Conservation (phyloP, 495 filamentous ascomycete genomes). For the Trichoderma virens region DNA sequence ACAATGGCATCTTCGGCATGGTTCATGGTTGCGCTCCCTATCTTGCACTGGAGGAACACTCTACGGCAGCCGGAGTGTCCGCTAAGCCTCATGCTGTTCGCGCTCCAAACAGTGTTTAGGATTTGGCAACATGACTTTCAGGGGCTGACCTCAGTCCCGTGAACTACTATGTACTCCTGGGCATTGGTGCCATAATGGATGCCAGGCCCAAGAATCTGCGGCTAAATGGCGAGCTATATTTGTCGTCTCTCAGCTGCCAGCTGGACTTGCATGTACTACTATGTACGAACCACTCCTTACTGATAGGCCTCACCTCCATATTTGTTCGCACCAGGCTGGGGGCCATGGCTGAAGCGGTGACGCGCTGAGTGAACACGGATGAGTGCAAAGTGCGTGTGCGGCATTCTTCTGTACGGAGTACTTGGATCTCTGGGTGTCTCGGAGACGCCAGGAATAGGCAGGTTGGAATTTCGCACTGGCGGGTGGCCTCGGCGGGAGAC, state of each 20-base stretch:
- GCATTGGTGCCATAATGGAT: neutral
- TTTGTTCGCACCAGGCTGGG: neutral
- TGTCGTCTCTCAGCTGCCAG: neutral
- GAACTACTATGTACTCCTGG: too few relatives aligned
- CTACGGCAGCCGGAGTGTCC: neutral
- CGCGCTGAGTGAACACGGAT: neutral
- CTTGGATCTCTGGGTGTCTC: neutral
- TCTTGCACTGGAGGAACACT: neutral
- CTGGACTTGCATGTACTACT: neutral
- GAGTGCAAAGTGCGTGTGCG: neutral
- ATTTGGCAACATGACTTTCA: too few relatives aligned
- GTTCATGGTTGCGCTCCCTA: neutral
- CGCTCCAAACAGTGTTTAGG: too few relatives aligned
- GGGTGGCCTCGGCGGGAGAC: neutral
- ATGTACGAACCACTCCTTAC: neutral
- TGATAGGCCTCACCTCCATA: neutral
- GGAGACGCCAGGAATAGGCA: neutral
- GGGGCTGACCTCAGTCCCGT: too few relatives aligned
- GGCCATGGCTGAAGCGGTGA: neutral
- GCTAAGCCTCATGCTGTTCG: neutral
- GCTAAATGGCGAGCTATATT: neutral
- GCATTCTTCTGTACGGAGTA: neutral
- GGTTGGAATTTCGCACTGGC: conserved; percentile 2
- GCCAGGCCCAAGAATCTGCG: neutral
- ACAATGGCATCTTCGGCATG: neutral